Evolutionary conservation across 2,329 filamentous ascomycete species (phyloP).

Genomic region (Rosellinia necatrix): DNA sequence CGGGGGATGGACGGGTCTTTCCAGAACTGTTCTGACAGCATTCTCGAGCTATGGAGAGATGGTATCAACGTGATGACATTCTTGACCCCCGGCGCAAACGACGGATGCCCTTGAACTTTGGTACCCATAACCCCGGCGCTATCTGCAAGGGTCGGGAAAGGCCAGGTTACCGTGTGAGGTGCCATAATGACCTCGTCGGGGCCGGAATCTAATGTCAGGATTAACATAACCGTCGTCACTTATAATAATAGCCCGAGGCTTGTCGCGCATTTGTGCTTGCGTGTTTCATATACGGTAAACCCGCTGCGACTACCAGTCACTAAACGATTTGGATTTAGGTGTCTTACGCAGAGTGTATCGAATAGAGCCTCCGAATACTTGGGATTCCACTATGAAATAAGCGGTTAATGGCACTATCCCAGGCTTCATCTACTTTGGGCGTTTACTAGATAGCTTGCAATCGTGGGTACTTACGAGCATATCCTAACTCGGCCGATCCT

Average conservation of each 20-base stretch:
- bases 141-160: not conserved
- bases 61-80: not conserved
- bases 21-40: conserved; percentile 19
- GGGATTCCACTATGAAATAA: conserved; percentile 4
- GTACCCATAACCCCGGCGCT: not conserved
- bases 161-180: conserved; percentile 4
- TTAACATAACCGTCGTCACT: not conserved
- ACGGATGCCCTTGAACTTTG: not conserved
- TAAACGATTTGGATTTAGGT: not conserved
- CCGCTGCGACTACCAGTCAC: not conserved
- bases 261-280: too few species aligned
- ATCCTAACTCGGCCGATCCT: conserved; percentile 15
- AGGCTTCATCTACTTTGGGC: not conserved
- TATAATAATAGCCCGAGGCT: too few species aligned
- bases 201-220: not conserved
- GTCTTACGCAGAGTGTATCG: not conserved
- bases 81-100: not conserved
- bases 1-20: not conserved
- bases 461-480: conserved; percentile 3
- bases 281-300: too few species aligned
- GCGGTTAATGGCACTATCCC: not conserved
- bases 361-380: conserved; percentile 7
- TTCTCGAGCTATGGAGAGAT: not conserved
- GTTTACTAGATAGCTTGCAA: not conserved
- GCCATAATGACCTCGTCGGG: not conserved